Percentiles rank a stretch among this genome's conserved stretches.
Conservation (phyloP, 371 early-diverging fungal species). For the Chytridium lagenaria region DNA sequence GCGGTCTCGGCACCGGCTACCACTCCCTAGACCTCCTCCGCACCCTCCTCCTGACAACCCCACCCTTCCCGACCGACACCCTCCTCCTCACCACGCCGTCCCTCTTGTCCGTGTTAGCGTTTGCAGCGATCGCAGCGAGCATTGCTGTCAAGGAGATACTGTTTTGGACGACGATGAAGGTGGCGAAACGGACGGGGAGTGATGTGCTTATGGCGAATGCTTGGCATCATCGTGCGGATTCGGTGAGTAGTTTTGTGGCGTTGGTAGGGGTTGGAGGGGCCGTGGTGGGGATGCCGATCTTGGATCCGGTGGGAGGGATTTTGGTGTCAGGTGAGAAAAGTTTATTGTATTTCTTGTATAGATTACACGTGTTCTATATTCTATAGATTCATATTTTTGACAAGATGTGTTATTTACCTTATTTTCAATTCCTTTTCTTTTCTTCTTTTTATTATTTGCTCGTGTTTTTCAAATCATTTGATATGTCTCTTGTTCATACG, state of each 20-base stretch:
- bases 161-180: slow-evolving; percentile 37
- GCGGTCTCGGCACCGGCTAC: slow-evolving; percentile 37
- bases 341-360: no score
- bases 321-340: slow-evolving; percentile 42
- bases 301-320: slow-evolving; percentile 48
- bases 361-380: no score
- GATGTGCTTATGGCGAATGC: slow-evolving; percentile 50
- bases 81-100: neutral
- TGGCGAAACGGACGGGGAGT: slow-evolving; percentile 34
- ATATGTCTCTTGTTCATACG: no score
- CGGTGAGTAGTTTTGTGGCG: slow-evolving; percentile 41
- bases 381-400: no score
- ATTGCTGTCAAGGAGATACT: slow-evolving; percentile 46
- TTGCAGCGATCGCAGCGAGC: slow-evolving; percentile 28
- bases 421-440: no score
- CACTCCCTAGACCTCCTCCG: slow-evolving; percentile 29
- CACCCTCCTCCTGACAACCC: neutral
- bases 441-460: no score
- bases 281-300: slow-evolving; percentile 30
- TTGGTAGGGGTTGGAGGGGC: slow-evolving; percentile 47
- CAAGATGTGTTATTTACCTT: no score
- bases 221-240: slow-evolving; percentile 53
- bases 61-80: neutral
- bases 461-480: no score
- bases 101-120: slow-evolving; percentile 29